phyloP scores from a whole-genome alignment of 371 early-diverging fungal genomes.

The Cokeromyces recurvatus region DNA sequence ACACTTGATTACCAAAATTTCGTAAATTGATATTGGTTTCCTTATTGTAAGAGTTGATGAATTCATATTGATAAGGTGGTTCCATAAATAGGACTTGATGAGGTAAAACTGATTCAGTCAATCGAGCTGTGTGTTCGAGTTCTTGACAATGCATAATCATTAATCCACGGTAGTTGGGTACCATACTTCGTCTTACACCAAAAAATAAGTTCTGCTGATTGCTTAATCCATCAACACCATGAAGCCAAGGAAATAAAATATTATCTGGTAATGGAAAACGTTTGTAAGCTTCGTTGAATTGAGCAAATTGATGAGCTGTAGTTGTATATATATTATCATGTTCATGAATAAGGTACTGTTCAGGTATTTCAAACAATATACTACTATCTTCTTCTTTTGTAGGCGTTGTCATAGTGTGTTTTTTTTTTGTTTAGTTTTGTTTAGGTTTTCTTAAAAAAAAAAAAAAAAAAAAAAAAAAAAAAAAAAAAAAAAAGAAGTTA shows the following conservation, averaged over 20 bases:
- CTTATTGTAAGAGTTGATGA: conserved; percentile 1
- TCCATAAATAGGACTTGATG: conserved; percentile 1
- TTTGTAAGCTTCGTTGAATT: conserved; percentile 19
- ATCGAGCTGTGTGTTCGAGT: conserved; percentile 8
- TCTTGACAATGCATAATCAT: conserved; percentile 36
- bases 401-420: not conserved
- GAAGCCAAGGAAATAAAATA: conserved; percentile 63
- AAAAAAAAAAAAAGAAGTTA: conserved; percentile 3
- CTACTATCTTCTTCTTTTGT: not conserved
- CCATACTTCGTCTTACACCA: conserved; percentile 39
- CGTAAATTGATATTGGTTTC: conserved; percentile 44
- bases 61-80: not conserved
- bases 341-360: not conserved
- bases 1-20: conserved; percentile 56
- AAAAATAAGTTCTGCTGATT: conserved; percentile 56
- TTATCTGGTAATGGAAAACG: conserved; percentile 49
- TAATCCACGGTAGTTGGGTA: conserved; percentile 43
- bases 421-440: too few relatives aligned
- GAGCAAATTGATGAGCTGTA: not conserved
- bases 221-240: conserved; percentile 55
- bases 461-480: not conserved
- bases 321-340: conserved; percentile 8
- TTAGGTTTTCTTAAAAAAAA: not conserved
- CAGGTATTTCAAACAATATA: conserved; percentile 6
- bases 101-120: conserved; percentile 15